Evolutionary conservation across 2,329 filamentous ascomycete genomes (phyloP).

Genomic region (Epichloe bromicola): DNA sequence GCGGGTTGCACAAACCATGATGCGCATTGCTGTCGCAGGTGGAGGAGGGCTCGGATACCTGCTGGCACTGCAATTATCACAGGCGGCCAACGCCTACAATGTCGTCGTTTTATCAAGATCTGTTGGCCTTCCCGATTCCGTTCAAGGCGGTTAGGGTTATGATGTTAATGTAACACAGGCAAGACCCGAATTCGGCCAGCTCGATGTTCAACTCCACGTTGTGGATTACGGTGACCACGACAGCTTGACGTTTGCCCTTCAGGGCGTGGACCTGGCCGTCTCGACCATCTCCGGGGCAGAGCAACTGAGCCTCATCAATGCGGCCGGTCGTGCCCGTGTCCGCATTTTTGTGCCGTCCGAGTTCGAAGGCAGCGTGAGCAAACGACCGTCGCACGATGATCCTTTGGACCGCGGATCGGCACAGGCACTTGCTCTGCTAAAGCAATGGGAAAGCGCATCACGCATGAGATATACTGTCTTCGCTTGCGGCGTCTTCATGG

Average conservation of each 20-base stretch:
- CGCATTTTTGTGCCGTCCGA: conserved; percentile 62
- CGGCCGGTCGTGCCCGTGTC: conserved; percentile 51
- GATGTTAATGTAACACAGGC: conserved; percentile 24
- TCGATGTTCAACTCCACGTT: conserved; percentile 51
- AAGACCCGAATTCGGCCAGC: conserved; percentile 38
- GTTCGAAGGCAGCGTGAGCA: conserved; percentile 52
- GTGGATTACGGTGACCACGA: conserved; percentile 52
- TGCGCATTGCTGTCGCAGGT: conserved; percentile 37
- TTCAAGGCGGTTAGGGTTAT: neutral
- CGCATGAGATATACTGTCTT: conserved; percentile 58
- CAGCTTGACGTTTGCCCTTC: conserved; percentile 51
- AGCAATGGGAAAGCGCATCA: conserved; percentile 35
- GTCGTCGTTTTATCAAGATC: conserved; percentile 56
- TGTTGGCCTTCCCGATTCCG: conserved; percentile 11
- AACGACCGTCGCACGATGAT: conserved; percentile 38
- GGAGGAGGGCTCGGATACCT: conserved; percentile 32
- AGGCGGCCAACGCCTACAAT: conserved; percentile 46
- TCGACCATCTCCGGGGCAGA: conserved; percentile 56
- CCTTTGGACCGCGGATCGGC: conserved; percentile 48
- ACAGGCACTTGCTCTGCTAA: conserved; percentile 42
- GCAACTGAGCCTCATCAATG: conserved; percentile 60
- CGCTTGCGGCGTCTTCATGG: conserved; percentile 64
- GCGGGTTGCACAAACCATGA: conserved; percentile 20
- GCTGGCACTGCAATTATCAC: conserved; percentile 41
- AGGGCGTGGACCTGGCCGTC: conserved; percentile 60